Conservation (phyloP, 495 filamentous ascomycete genomes). For the Xylaria venustula region DNA sequence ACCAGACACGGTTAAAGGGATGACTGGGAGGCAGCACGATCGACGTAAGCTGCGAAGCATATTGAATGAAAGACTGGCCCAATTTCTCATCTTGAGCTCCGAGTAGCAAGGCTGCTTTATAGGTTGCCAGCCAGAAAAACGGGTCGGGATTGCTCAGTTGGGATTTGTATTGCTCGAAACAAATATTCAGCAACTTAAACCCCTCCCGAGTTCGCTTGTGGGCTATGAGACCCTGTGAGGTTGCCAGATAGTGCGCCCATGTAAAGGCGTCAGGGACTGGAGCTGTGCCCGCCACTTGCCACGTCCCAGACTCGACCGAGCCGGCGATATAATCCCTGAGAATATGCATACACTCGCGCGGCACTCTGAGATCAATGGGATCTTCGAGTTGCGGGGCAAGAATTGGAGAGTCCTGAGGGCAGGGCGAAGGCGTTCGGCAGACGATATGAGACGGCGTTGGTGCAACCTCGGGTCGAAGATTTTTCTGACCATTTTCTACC, state of each 20-base stretch:
- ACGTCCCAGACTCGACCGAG: conserved; percentile 26
- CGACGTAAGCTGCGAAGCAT: conserved; percentile 22
- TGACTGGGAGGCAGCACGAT: conserved; percentile 20
- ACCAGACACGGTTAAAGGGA: conserved; percentile 29
- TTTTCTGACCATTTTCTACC: conserved; percentile 18
- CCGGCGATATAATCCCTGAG: conserved; percentile 32
- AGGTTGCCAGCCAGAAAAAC: conserved; percentile 17
- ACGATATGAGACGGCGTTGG: conserved; percentile 22
- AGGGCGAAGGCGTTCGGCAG: conserved; percentile 34
- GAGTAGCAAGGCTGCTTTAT: conserved; percentile 23
- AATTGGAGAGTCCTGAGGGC: conserved; percentile 19
- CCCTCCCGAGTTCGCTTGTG: conserved; percentile 14
- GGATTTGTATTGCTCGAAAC: conserved; percentile 10
- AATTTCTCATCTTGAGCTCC: conserved; percentile 15
- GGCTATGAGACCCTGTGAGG: conserved; percentile 25
- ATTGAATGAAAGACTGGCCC: conserved; percentile 18
- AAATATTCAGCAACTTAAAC: conserved; percentile 4
- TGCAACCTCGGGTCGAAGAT: neutral
- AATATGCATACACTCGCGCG: conserved; percentile 33
- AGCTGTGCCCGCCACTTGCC: conserved; percentile 22
- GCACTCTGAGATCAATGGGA: conserved; percentile 24
- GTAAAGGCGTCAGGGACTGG: conserved; percentile 27
- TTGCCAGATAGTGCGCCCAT: conserved; percentile 28
- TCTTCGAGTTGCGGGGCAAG: conserved; percentile 30
- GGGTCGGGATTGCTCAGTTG: conserved; percentile 10